A percentile compares a stretch with the other conserved stretches of the same genome.
phyloP scores from a whole-genome alignment of 2,329 filamentous ascomycete genomes.

The Colletotrichum sp. region DNA sequence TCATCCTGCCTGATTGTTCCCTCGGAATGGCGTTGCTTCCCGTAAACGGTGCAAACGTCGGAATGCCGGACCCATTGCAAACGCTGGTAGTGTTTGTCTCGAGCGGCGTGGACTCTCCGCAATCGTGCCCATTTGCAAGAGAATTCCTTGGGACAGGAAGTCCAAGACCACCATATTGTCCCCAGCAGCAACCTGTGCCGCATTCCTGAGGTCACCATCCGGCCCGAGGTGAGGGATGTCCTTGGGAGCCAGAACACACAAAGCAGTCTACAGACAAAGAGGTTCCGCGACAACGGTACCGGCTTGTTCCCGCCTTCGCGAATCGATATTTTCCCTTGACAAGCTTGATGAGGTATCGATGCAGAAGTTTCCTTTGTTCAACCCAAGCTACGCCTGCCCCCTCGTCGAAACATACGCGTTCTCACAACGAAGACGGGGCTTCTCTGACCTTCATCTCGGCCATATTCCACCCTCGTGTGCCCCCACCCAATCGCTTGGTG shows the following conservation, averaged over 20 bases:
- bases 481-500: neutral
- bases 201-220: neutral
- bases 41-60: neutral
- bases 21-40: neutral
- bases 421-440: neutral
- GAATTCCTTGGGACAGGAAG: neutral
- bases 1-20: neutral
- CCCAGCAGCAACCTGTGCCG: neutral
- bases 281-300: neutral
- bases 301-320: neutral
- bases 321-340: neutral
- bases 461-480: neutral
- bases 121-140: neutral
- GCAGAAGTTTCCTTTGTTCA: neutral
- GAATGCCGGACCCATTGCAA: neutral
- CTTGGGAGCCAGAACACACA: neutral
- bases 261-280: neutral
- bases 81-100: neutral
- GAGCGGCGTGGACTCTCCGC: neutral
- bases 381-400: neutral
- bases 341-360: neutral
- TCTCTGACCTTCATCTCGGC: neutral
- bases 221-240: neutral
- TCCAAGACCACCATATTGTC: neutral
- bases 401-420: neutral